Percentiles rank a stretch among this genome's conserved stretches.
Evolutionary conservation across 2,329 filamentous ascomycete species (phyloP).

Genomic region (Penicillium aurantiogriseum): DNA sequence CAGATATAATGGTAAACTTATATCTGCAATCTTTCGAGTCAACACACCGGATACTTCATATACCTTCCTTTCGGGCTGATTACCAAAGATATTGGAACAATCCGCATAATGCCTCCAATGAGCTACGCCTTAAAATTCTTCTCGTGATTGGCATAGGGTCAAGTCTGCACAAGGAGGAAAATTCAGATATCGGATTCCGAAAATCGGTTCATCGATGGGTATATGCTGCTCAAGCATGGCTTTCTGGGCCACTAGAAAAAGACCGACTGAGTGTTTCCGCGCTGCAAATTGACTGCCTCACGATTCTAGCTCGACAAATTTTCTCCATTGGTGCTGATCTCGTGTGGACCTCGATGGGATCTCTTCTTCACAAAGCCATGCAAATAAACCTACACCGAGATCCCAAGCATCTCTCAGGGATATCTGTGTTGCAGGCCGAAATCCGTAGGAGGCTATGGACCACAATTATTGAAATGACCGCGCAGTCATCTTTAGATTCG

Average conservation of each 20-base stretch:
- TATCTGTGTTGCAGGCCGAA: background rate
- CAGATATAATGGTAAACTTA: background rate
- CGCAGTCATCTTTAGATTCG: background rate
- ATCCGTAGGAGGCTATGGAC: background rate
- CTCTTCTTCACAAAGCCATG: background rate
- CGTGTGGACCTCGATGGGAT: background rate
- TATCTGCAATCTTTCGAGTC: background rate
- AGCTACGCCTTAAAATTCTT: background rate
- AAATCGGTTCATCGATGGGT: background rate
- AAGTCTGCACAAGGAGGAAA: background rate
- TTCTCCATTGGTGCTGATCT: background rate
- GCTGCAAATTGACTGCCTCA: slow-evolving; percentile 31
- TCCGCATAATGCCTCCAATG: background rate
- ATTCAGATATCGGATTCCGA: background rate
- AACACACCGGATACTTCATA: background rate
- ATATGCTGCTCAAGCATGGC: slow-evolving; percentile 27
- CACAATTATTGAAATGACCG: background rate
- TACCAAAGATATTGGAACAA: background rate
- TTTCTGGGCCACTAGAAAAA: slow-evolving; percentile 31
- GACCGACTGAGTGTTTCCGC: slow-evolving; percentile 24
- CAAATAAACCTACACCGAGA: background rate
- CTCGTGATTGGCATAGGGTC: background rate
- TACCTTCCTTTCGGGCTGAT: background rate
- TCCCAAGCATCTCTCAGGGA: background rate
- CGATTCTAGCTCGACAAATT: slow-evolving; percentile 16